Conservation (phyloP, 306 rosid genomes). For the Cicer arietinum region DNA sequence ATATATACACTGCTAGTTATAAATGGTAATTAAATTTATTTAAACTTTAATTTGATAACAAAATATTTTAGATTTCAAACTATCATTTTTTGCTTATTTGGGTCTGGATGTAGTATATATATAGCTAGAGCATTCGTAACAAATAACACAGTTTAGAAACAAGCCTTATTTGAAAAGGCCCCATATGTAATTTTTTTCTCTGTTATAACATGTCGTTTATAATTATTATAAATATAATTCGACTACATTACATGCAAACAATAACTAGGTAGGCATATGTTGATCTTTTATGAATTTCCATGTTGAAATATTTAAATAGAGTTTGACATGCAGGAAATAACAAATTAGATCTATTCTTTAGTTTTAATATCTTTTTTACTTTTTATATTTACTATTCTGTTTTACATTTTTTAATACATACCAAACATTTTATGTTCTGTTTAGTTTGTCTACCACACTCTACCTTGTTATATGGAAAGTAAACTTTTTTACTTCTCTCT, state of each 20-base stretch:
- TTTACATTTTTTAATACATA: neutral
- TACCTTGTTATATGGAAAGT: neutral
- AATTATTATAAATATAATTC: neutral
- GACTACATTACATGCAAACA: too few relatives aligned
- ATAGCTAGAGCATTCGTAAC: too few relatives aligned
- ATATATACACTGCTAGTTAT: too few relatives aligned
- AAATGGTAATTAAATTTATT: too few relatives aligned
- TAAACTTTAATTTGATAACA: too few relatives aligned
- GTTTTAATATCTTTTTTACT: neutral
- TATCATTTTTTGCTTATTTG: too few relatives aligned
- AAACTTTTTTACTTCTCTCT: neutral
- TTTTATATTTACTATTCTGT: neutral
- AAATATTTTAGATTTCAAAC: too few relatives aligned
- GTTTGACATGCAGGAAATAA: neutral
- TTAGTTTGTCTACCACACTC: neutral
- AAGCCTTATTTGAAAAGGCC: neutral
- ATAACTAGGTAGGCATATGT: neutral
- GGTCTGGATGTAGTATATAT: too few relatives aligned
- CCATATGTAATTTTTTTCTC: neutral
- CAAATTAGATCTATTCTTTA: neutral
- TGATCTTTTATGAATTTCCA: neutral
- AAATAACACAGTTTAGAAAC: neutral
- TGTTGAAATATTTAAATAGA: neutral
- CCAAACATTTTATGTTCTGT: neutral
- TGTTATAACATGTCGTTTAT: neutral